Conservation (phyloP, 2,329 filamentous ascomycete genomes). For the Juglanconis oblonga region DNA sequence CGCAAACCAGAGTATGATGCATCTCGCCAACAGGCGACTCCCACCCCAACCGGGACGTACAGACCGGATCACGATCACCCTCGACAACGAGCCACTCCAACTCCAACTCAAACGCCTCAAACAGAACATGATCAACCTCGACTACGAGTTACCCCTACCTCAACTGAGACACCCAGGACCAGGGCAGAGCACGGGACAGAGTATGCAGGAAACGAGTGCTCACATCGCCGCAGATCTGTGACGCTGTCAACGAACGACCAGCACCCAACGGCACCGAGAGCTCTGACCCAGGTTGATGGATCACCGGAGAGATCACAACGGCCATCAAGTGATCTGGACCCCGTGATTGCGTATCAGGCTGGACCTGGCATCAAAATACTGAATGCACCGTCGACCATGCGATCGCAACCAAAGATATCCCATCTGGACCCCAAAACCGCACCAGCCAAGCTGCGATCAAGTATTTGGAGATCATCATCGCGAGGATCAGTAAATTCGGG, state of each 20-base stretch:
- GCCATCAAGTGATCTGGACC: constrained; percentile 1
- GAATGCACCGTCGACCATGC: constrained; percentile 15
- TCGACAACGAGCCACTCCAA: background rate
- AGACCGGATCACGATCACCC: background rate
- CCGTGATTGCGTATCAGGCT: constrained; percentile 1
- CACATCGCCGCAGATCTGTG: background rate
- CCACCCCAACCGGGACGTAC: background rate
- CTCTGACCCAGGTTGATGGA: background rate
- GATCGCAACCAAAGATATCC: constrained; percentile 4
- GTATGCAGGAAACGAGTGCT: background rate
- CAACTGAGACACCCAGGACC: background rate
- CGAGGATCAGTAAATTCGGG: constrained; percentile 2
- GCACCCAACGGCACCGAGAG: background rate
- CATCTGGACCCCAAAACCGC: background rate
- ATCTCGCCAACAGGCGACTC: background rate
- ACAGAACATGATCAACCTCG: background rate
- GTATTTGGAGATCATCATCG: background rate
- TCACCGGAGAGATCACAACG: background rate
- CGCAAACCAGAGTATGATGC: background rate
- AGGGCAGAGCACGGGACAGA: background rate
- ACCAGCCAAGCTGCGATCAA: background rate
- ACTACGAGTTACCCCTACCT: background rate
- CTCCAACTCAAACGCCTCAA: background rate
- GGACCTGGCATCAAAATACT: constrained; percentile 11
- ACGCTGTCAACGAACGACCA: background rate